Conservation (phyloP, 805 yeast genomes). For the Pichia paraexigua region DNA sequence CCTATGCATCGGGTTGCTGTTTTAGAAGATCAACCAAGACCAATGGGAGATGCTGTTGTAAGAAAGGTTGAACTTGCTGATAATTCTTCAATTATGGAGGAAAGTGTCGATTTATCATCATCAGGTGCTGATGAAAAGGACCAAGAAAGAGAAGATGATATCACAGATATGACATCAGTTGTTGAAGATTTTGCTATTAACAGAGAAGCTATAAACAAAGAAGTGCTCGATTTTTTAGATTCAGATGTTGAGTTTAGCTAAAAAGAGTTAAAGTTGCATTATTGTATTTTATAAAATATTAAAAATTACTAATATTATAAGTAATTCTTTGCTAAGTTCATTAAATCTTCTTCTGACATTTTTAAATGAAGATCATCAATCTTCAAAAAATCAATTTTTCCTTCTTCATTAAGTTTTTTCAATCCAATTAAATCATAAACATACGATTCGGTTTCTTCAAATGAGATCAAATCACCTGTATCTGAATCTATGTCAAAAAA, state of each 20-base stretch:
- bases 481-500: constrained; percentile 45
- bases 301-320: constrained; percentile 25
- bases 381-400: constrained; percentile 38
- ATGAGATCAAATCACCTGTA: constrained; percentile 36
- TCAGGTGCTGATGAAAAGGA: not conserved
- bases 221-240: constrained; percentile 17
- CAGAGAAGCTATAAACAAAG: not conserved
- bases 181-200: not conserved
- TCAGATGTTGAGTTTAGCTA: constrained; percentile 22
- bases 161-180: not conserved
- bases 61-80: not conserved
- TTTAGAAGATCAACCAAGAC: too few relatives aligned
- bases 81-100: not conserved
- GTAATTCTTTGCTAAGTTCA: constrained; percentile 35
- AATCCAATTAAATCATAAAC: constrained; percentile 55
- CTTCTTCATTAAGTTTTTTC: constrained; percentile 34
- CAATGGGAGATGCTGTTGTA: not conserved
- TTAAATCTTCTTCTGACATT: constrained; percentile 45
- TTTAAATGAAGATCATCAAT: constrained; percentile 61
- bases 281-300: not conserved
- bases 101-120: not conserved
- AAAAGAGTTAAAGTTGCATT: not conserved
- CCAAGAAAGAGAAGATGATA: not conserved
- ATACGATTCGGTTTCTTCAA: constrained; percentile 43
- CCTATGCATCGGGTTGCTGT: not conserved